These are phyloP conservation scores for Niebla homalea DNA, from an alignment of 495 filamentous ascomycete genomes.

Conservation along the genomic window DNA sequence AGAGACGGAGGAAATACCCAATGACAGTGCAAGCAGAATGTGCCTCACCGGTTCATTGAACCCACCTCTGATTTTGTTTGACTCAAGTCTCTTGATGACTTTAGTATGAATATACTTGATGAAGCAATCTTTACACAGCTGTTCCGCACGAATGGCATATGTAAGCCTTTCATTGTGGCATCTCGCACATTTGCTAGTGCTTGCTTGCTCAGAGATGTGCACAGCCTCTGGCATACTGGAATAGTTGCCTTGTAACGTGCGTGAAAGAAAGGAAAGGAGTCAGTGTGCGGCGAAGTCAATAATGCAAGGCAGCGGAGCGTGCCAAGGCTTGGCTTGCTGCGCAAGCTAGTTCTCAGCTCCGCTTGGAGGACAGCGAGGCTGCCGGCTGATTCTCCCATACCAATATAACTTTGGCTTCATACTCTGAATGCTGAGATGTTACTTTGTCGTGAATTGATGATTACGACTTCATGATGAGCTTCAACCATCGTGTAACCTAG, in stretches of 20 bases:
- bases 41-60: constrained; percentile 29
- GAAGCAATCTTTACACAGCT: constrained; percentile 57
- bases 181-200: constrained; percentile 11
- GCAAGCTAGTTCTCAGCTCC: no score
- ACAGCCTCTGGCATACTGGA: not conserved
- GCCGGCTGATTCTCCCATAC: no score
- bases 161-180: constrained; percentile 29
- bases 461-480: not conserved
- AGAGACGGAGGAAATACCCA: constrained; percentile 68
- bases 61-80: constrained; percentile 33
- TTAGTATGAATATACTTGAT: constrained; percentile 60
- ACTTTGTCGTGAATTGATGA: not conserved
- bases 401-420: no score
- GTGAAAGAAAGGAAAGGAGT: no score
- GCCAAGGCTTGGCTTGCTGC: no score
- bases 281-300: no score
- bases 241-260: no score
- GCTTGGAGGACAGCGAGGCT: no score
- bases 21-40: constrained; percentile 67
- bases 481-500: not conserved
- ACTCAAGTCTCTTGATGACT: constrained; percentile 64
- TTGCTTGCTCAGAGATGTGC: not conserved
- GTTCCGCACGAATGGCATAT: constrained; percentile 29
- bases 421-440: not conserved
- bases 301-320: no score